These are phyloP conservation scores for Melanogaster broomeanus DNA, from an alignment of 768 basidiomycete species.

Conservation along the genomic window DNA sequence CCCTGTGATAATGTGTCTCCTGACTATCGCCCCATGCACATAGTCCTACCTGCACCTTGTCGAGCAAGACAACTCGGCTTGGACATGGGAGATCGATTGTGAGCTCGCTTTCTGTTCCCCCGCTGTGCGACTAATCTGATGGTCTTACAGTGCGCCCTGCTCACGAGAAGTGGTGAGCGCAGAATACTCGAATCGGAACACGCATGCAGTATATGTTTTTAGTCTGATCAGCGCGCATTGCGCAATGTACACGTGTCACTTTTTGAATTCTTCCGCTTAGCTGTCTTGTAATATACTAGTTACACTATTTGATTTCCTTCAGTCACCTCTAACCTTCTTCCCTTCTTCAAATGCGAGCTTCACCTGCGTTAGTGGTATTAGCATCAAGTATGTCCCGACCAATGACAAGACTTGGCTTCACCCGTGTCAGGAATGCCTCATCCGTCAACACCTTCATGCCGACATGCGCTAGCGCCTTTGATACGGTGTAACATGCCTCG, in stretches of 20 bases:
- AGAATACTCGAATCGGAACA: not conserved
- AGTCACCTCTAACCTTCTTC: slow-evolving; percentile 18
- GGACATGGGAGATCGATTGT: slow-evolving; percentile 84
- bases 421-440: slow-evolving; percentile 60
- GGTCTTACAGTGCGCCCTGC: slow-evolving; percentile 45
- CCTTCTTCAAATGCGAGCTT: slow-evolving; percentile 52
- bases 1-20: not conserved
- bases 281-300: not conserved
- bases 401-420: slow-evolving; percentile 21
- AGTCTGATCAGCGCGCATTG: not conserved
- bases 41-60: slow-evolving; percentile 69
- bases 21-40: not conserved
- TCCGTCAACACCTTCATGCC: slow-evolving; percentile 74
- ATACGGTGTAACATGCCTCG: slow-evolving; percentile 62
- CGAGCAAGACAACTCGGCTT: slow-evolving; percentile 69
- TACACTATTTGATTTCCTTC: not conserved
- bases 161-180: slow-evolving; percentile 52
- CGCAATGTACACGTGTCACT: no score
- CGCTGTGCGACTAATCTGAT: not conserved
- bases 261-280: not conserved
- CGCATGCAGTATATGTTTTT: not conserved
- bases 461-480: slow-evolving; percentile 70
- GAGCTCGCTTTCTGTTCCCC: slow-evolving; percentile 27
- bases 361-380: slow-evolving; percentile 36
- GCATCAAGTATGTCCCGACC: not conserved